These are phyloP conservation scores for Ustilago loliicola DNA, from an alignment of 1,284 basidiomycete genomes.

Conservation along the genomic window DNA sequence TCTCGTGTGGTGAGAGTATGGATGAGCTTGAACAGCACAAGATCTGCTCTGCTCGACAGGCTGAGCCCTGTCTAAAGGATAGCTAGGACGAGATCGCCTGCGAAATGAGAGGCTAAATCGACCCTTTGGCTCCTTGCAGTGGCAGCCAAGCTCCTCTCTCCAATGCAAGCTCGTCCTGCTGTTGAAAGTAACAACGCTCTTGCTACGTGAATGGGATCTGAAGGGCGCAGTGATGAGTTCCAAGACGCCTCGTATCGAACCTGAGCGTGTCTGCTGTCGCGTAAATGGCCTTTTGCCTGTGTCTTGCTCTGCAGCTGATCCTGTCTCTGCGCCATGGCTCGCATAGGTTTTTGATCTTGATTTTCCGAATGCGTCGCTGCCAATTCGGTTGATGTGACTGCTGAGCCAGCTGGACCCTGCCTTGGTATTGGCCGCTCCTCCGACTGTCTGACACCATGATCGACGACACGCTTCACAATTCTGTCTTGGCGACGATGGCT, in stretches of 20 bases:
- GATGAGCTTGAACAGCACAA: background rate
- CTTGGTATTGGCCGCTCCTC: background rate
- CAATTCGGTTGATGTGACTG: too few relatives aligned
- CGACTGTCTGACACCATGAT: slow-evolving; percentile 15
- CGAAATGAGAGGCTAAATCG: slow-evolving; percentile 15
- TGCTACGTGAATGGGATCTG: background rate
- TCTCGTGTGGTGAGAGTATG: background rate
- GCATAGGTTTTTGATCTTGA: background rate
- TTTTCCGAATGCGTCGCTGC: slow-evolving; percentile 38
- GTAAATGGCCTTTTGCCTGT: slow-evolving; percentile 7
- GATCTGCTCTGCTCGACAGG: background rate
- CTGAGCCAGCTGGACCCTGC: slow-evolving; percentile 31
- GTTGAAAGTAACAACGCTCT: background rate
- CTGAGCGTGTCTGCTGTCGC: slow-evolving; percentile 20
- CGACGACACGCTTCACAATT: slow-evolving; percentile 18
- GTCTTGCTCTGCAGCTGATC: slow-evolving; percentile 10
- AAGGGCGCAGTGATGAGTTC: slow-evolving; percentile 13
- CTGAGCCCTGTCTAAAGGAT: background rate
- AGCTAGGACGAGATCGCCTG: background rate
- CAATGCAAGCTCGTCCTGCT: too few relatives aligned
- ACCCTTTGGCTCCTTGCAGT: background rate
- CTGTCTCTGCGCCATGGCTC: background rate
- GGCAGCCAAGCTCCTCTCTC: slow-evolving; percentile 1
- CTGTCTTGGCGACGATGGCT: background rate
- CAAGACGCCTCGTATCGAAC: slow-evolving; percentile 11